A percentile compares a stretch with the other conserved stretches of the same genome.
These are phyloP conservation scores for Podaxis sp. DNA, from an alignment of 768 basidiomycete genomes.

Conservation along the genomic window DNA sequence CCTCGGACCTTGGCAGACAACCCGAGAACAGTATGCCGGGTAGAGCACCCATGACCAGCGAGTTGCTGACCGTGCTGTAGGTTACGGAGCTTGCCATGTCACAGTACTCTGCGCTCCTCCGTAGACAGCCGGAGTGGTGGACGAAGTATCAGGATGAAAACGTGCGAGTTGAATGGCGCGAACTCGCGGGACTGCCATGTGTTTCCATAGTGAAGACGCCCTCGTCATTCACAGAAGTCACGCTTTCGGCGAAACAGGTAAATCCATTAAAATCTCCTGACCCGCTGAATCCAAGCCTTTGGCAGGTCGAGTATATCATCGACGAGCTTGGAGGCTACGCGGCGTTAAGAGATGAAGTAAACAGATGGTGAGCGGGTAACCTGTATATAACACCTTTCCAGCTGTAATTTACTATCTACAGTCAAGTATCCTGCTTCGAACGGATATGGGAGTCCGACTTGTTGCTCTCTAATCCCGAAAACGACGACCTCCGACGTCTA, in stretches of 20 bases:
- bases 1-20: slow-evolving; percentile 29
- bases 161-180: slow-evolving; percentile 30
- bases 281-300: neutral
- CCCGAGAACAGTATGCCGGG: slow-evolving; percentile 43
- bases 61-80: slow-evolving; percentile 23
- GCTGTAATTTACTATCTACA: slow-evolving; percentile 19
- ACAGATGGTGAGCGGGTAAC: slow-evolving; percentile 31
- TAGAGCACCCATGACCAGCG: neutral
- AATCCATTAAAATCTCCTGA: slow-evolving; percentile 1
- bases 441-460: slow-evolving; percentile 48
- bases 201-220: slow-evolving; percentile 36
- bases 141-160: slow-evolving; percentile 23
- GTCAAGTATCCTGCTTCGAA: slow-evolving; percentile 56
- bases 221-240: slow-evolving; percentile 28
- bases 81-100: slow-evolving; percentile 51
- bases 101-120: slow-evolving; percentile 41
- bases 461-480: slow-evolving; percentile 19
- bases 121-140: slow-evolving; percentile 42
- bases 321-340: slow-evolving; percentile 49
- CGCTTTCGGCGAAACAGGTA: slow-evolving; percentile 41
- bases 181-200: slow-evolving; percentile 22
- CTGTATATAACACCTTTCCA: neutral
- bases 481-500: neutral
- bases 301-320: slow-evolving; percentile 44
- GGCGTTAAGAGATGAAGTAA: slow-evolving; percentile 33